A percentile compares a stretch with the other conserved stretches of the same genome.
Conservation (phyloP, 257 asterid species). For the Plantago ovata region DNA sequence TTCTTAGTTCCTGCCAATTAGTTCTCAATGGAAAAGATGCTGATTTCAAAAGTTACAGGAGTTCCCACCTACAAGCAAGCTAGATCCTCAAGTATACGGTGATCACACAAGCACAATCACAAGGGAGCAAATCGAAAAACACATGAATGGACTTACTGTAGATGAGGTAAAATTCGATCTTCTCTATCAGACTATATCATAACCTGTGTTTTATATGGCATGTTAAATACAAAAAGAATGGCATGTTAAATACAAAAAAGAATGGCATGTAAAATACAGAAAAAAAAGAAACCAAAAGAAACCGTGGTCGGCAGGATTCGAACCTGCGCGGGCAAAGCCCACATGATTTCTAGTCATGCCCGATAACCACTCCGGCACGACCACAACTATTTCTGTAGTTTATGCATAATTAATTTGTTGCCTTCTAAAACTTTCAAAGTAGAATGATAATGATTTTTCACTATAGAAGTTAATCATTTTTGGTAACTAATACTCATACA, state of each 20-base stretch:
- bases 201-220: no score
- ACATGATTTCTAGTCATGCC: constrained; percentile 99
- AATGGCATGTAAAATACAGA: no score
- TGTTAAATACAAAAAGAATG: no score
- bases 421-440: no score
- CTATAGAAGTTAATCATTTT: no score
- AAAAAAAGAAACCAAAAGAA: no score
- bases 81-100: constrained; percentile 53
- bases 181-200: background rate
- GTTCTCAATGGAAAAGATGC: background rate
- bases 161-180: constrained; percentile 53
- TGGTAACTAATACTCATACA: no score
- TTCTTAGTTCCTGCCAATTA: background rate
- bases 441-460: no score
- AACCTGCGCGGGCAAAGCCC: constrained; percentile 99
- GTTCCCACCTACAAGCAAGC: constrained; percentile 78
- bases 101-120: constrained; percentile 59
- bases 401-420: no score
- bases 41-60: constrained; percentile 40
- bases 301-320: constrained; percentile 99
- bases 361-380: constrained; percentile 99
- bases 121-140: constrained; percentile 49
- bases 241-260: no score
- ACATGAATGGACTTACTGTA: constrained; percentile 64
- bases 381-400: no score